Conservation (phyloP, 192 early-diverging fungal species). For the Podila epicladia region DNA sequence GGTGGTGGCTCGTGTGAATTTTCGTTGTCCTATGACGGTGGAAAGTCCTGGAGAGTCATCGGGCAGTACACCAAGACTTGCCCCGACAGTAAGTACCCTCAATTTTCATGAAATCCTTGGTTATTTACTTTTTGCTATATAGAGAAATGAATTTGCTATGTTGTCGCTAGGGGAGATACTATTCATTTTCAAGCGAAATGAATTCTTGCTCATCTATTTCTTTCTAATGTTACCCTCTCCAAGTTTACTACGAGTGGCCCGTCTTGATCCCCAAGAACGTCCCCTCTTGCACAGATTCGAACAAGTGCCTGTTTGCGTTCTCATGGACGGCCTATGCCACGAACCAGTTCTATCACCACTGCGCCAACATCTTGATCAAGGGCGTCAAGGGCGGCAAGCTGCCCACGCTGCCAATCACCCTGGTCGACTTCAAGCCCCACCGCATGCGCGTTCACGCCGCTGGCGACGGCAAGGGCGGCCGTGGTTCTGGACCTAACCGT, state of each 20-base stretch:
- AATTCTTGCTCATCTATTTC: background rate
- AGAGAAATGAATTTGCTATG: no score
- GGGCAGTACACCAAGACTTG: conserved; percentile 52
- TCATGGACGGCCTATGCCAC: conserved; percentile 76
- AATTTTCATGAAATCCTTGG: background rate
- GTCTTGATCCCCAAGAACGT: conserved; percentile 53
- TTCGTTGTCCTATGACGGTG: conserved; percentile 70
- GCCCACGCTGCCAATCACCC: conserved; percentile 31
- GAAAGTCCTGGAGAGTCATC: conserved; percentile 63
- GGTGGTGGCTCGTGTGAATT: conserved; percentile 79
- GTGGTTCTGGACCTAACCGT: conserved; percentile 13
- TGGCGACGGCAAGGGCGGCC: conserved; percentile 15
- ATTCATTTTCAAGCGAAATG: no score
- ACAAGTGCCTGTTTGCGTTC: conserved; percentile 59
- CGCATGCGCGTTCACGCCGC: conserved; percentile 12
- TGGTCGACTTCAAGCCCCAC: conserved; percentile 23
- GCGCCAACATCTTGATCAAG: conserved; percentile 72
- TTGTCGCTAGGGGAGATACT: no score
- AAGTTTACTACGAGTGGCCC: conserved; percentile 50
- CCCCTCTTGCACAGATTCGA: conserved; percentile 36
- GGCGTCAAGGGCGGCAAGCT: conserved; percentile 25
- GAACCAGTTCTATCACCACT: conserved; percentile 83
- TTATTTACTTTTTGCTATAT: background rate
- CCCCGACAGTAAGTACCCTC: conserved; percentile 33
- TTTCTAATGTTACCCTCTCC: background rate